Evolutionary conservation across 148 eudicot genomes (phyloP), one percentile per base, ranked within the genome.

Genomic region (Rhododendron mucronatum): DNA sequence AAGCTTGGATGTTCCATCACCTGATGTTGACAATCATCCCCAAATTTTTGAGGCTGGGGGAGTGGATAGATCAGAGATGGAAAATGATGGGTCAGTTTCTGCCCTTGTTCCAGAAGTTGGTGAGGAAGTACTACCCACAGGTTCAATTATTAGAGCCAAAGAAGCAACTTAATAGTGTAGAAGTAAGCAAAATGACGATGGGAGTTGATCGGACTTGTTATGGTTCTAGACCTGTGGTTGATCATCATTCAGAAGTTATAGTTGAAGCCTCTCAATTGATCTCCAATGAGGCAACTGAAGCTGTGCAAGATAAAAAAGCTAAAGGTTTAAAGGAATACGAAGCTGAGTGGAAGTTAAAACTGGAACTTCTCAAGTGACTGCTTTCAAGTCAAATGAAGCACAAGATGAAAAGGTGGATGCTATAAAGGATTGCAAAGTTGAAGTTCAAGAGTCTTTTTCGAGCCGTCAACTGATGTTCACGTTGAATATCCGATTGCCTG

Each of bases 401-500:
- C 57, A 75, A 76, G 79, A 50, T 87, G 82, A 82, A 61, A 78
- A 78, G 71, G 69, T 65, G 78, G 84, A 88, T 81, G 44, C 23
- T 86, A 74, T 15, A 9, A 85, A 55, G 82, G 88, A 84, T 15
- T 77, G 82, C 69, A 86, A 86, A 18, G 85, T 57, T 53, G 87
- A 85, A 35, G 71, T 63, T 81, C 74, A 82, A 39, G 89, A 88
- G 63, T 50, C 84, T 48, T 41, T 50, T 59, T 53, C 87, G 1
- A 82, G 41, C 48, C 84, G 85, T 86, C 93, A 84, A 86, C 86
- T 84, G 91, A 91, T 84, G 89, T 93, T 82, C 88, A 84, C 80
- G n/a, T 79, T 93, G 73, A 93, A 92, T 87, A 88, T 93, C 84
- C 89, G 92, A 44, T 76, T 93, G 76, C 93, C 91, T 81, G 91